phyloP scores from a whole-genome alignment of 2,329 filamentous ascomycete genomes.

The Zymoseptoria tritici region DNA sequence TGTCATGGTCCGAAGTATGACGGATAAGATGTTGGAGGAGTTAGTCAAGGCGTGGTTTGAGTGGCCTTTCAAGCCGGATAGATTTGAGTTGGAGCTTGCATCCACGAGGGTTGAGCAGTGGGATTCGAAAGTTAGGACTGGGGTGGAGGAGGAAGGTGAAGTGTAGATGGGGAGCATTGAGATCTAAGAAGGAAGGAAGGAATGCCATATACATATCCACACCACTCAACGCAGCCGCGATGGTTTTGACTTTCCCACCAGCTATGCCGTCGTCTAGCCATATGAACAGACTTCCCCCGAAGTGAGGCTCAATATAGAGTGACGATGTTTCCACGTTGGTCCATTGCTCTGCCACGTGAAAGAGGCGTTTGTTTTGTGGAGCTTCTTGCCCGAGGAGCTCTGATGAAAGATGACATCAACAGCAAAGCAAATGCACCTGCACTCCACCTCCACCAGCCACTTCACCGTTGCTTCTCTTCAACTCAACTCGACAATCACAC shows the following conservation, averaged over 20 bases:
- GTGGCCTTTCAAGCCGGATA: constrained; percentile 52
- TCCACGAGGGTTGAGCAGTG: background rate
- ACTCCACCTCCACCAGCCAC: background rate
- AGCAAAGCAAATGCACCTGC: background rate
- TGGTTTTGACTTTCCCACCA: background rate
- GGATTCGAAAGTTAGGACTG: background rate
- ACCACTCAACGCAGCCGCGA: background rate
- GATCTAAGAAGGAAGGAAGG: background rate
- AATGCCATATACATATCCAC: background rate
- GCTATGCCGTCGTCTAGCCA: background rate
- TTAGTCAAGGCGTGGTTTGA: constrained; percentile 53
- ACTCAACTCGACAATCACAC: background rate
- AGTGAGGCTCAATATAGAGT: background rate
- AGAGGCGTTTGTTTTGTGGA: background rate
- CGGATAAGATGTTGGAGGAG: constrained; percentile 49
- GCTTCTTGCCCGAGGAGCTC: background rate
- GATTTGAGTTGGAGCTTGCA: constrained; percentile 16
- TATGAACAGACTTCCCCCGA: too few species aligned
- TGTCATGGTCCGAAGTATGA: constrained; percentile 45
- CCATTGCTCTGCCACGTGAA: background rate
- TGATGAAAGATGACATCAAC: background rate
- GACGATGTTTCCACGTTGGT: background rate
- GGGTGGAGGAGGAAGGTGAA: background rate
- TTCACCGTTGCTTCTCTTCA: background rate
- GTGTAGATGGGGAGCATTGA: background rate